phyloP scores from a whole-genome alignment of 1,284 basidiomycete species.

The Tilletia setariae region DNA sequence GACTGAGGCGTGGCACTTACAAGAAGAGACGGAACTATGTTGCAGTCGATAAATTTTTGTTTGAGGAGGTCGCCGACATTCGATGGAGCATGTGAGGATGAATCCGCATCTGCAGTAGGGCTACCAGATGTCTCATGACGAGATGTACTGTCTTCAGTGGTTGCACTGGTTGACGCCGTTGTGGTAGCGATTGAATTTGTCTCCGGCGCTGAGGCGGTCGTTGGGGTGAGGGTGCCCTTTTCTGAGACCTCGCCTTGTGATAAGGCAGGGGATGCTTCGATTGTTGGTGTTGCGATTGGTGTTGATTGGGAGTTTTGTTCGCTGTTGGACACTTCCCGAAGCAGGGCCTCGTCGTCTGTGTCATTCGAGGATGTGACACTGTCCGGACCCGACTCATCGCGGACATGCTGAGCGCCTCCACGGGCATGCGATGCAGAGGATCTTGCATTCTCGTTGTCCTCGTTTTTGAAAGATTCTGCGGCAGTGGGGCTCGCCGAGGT shows the following conservation, averaged over 20 bases:
- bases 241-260: slow-evolving; percentile 25
- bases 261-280: background rate
- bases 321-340: slow-evolving; percentile 35
- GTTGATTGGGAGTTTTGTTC: background rate
- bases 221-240: slow-evolving; percentile 22
- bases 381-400: slow-evolving; percentile 30
- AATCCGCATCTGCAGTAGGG: background rate
- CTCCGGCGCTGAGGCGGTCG: background rate
- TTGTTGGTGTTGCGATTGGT: background rate
- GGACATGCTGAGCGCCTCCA: slow-evolving; percentile 20
- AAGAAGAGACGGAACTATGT: slow-evolving; percentile 46
- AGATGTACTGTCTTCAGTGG: slow-evolving; percentile 6
- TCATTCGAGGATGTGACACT: slow-evolving; percentile 27
- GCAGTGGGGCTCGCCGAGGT: slow-evolving; percentile 3
- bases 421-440: background rate
- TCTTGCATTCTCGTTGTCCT: background rate
- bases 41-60: slow-evolving; percentile 46
- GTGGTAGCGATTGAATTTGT: background rate
- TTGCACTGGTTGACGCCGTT: slow-evolving; percentile 15
- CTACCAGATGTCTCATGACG: background rate
- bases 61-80: slow-evolving; percentile 50
- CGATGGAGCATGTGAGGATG: slow-evolving; percentile 23
- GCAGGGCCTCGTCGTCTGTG: slow-evolving; percentile 43
- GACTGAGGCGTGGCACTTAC: background rate
- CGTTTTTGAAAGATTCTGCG: slow-evolving; percentile 13